Conservation (phyloP, 2,329 filamentous ascomycete genomes). For the Lachnellula subtilissima region DNA sequence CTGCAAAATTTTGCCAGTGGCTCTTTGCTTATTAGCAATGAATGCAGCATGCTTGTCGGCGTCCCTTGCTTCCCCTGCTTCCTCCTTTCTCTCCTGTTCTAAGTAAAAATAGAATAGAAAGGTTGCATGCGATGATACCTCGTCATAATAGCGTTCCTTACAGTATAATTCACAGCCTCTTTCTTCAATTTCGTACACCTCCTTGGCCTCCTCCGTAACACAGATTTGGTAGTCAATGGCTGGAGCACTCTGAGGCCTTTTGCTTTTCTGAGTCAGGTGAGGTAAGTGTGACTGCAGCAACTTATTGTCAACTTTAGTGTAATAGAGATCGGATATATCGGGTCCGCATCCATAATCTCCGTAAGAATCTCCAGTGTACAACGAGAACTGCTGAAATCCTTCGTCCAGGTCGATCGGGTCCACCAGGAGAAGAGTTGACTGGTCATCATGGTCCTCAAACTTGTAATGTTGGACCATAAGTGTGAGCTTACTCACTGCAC, state of each 20-base stretch:
- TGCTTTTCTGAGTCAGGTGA: too few relatives aligned
- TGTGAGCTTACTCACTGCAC: background rate
- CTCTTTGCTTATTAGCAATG: too few relatives aligned
- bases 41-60: too few relatives aligned
- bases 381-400: background rate
- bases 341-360: background rate
- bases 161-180: too few relatives aligned
- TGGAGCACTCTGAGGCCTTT: background rate
- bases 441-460: background rate
- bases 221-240: background rate
- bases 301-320: background rate
- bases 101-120: too few relatives aligned
- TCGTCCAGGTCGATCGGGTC: background rate
- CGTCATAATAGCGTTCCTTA: too few relatives aligned
- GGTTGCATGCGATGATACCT: too few relatives aligned
- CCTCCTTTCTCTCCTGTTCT: too few relatives aligned
- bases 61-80: too few relatives aligned
- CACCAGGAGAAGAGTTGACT: background rate
- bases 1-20: too few relatives aligned
- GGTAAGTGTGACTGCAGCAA: background rate
- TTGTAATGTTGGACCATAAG: background rate
- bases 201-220: background rate
- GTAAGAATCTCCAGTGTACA: background rate
- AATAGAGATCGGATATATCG: background rate
- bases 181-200: background rate